These are phyloP conservation scores for Annona squamosa DNA, from an alignment of 164 flowering plant genomes.

Conservation along the genomic window DNA sequence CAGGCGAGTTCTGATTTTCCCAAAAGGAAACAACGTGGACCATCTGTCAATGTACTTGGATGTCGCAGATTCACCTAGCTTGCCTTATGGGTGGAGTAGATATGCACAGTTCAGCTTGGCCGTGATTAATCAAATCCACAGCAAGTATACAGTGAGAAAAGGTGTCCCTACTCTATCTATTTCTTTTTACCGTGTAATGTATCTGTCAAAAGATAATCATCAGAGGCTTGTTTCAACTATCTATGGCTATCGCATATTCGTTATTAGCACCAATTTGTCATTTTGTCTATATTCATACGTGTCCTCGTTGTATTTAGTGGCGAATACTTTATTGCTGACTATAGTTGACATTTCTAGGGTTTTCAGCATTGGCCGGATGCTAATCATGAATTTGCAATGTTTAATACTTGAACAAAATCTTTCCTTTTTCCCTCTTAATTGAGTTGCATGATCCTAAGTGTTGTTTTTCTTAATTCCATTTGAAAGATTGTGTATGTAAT, in stretches of 20 bases:
- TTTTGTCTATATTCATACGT: neutral
- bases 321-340: neutral
- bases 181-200: neutral
- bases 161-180: constrained; percentile 27
- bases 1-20: constrained; percentile 74
- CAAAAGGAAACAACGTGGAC: constrained; percentile 79
- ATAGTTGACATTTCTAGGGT: neutral
- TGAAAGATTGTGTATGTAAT: too few species aligned
- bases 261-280: neutral
- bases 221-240: neutral
- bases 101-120: constrained; percentile 75
- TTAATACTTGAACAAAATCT: too few species aligned
- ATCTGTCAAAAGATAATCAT: neutral
- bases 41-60: constrained; percentile 77
- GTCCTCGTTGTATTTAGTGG: neutral
- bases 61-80: constrained; percentile 56
- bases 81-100: constrained; percentile 87
- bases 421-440: too few species aligned
- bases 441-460: too few species aligned
- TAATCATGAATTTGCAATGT: neutral
- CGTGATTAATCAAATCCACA: constrained; percentile 54
- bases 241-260: neutral
- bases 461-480: too few species aligned
- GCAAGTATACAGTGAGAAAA: constrained; percentile 51
- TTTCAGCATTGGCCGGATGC: neutral